phyloP scores from a whole-genome alignment of 2,329 filamentous ascomycete genomes.

The Exophiala calicioides region DNA sequence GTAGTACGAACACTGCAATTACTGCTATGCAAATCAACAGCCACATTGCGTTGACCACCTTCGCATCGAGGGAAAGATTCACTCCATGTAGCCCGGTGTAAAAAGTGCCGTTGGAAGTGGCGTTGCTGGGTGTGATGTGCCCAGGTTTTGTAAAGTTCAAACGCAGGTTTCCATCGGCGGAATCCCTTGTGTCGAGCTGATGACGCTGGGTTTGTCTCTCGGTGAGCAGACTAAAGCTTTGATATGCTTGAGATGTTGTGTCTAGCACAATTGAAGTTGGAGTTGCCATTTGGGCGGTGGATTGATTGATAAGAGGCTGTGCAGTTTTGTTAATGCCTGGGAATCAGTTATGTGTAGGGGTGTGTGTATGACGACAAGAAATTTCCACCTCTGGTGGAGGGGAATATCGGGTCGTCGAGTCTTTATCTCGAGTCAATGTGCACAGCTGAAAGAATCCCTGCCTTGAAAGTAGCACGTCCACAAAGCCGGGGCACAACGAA shows the following conservation, averaged over 20 bases:
- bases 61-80: conserved; percentile 28
- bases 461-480: background rate
- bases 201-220: background rate
- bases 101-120: conserved; percentile 3
- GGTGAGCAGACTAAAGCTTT: background rate
- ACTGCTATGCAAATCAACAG: conserved; percentile 36
- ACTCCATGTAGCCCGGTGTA: conserved; percentile 31
- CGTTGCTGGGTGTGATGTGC: background rate
- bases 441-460: background rate
- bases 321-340: background rate
- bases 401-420: background rate
- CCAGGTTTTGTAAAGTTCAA: background rate
- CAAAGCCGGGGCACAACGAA: conserved; percentile 5
- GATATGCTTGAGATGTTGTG: conserved; percentile 3
- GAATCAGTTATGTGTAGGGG: background rate
- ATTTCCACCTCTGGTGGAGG: background rate
- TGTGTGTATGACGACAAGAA: background rate
- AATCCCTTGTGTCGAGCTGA: conserved; percentile 2
- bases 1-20: conserved; percentile 41
- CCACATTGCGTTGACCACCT: conserved; percentile 36
- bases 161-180: conserved; percentile 11
- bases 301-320: background rate
- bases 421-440: conserved; percentile 10
- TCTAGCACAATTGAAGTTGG: conserved; percentile 7
- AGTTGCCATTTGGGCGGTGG: conserved; percentile 11